Percentiles rank a stretch among this genome's conserved stretches.
These are phyloP conservation scores for Cryptococcus jaspeensis DNA, from an alignment of 1,284 basidiomycete genomes.

Conservation along the genomic window DNA sequence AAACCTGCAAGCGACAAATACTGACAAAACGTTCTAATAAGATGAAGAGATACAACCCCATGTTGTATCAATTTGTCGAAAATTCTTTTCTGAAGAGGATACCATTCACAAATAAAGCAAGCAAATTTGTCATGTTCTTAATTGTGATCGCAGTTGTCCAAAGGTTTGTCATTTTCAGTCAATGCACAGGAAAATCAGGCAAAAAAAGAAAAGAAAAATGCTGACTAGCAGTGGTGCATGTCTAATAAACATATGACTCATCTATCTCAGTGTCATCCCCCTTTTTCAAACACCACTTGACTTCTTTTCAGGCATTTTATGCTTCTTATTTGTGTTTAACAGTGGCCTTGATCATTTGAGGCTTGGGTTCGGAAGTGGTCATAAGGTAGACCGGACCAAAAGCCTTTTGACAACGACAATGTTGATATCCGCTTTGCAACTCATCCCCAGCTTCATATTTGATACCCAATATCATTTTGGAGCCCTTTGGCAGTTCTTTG, in stretches of 20 bases:
- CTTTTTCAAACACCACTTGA: slow-evolving; percentile 33
- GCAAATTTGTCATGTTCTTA: slow-evolving; percentile 29
- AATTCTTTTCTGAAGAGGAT: slow-evolving; percentile 21
- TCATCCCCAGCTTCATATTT: slow-evolving; percentile 32
- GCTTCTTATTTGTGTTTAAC: slow-evolving; percentile 31
- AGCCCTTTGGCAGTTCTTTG: slow-evolving; percentile 35
- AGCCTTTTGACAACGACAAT: slow-evolving; percentile 24
- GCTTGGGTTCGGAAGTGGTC: slow-evolving; percentile 22
- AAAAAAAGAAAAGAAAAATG: too few relatives aligned
- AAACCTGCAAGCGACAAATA: too few relatives aligned
- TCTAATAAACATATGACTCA: neutral
- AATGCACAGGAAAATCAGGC: too few relatives aligned
- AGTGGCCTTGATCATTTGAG: slow-evolving; percentile 21
- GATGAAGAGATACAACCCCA: slow-evolving; percentile 32
- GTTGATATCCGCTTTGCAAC: slow-evolving; percentile 26
- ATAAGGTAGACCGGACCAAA: slow-evolving; percentile 23
- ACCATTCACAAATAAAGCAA: slow-evolving; percentile 20
- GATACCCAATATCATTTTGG: slow-evolving; percentile 37
- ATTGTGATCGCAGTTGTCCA: slow-evolving; percentile 27
- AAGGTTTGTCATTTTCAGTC: slow-evolving; percentile 14
- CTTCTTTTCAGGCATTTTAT: slow-evolving; percentile 21
- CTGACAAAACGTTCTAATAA: slow-evolving; percentile 1
- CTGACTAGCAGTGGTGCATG: neutral
- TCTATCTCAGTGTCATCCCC: slow-evolving; percentile 24
- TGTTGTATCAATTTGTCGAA: slow-evolving; percentile 30